Evolutionary conservation across 306 rosid genomes (phyloP).

Genomic region (Hippophae tibetana): DNA sequence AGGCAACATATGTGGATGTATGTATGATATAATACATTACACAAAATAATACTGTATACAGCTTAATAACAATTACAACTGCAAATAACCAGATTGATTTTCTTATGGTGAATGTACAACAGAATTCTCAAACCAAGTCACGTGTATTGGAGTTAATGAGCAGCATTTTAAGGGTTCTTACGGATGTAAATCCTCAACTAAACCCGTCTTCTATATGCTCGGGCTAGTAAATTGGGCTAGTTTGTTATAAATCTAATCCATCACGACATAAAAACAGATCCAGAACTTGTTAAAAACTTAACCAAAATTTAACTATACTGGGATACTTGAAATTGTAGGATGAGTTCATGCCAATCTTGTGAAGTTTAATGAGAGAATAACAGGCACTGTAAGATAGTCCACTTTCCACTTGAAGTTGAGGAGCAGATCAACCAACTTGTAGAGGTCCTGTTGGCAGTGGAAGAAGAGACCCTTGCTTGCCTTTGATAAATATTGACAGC

Average conservation of each 20-base stretch:
- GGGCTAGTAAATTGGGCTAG: constrained; percentile 6
- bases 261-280: constrained; percentile 21
- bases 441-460: constrained; percentile 34
- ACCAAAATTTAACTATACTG: constrained; percentile 35
- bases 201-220: constrained; percentile 11
- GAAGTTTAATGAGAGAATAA: constrained; percentile 24
- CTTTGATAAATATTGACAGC: constrained; percentile 51
- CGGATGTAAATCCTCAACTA: constrained; percentile 18
- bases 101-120: constrained; percentile 47
- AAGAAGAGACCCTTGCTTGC: constrained; percentile 50
- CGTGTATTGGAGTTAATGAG: constrained; percentile 12
- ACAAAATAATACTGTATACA: constrained; percentile 20
- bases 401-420: constrained; percentile 9
- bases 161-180: constrained; percentile 24
- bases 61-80: constrained; percentile 42
- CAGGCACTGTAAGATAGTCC: constrained; percentile 21
- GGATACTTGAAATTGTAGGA: constrained; percentile 37
- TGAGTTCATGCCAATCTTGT: constrained; percentile 20
- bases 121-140: constrained; percentile 19
- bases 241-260: background rate
- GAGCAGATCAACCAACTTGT: constrained; percentile 13
- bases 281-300: constrained; percentile 25
- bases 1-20: constrained; percentile 13
- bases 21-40: constrained; percentile 12
- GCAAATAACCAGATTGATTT: constrained; percentile 26